Conservation (phyloP, 176 grass and related monocot species). For the Eleusine coracana region DNA sequence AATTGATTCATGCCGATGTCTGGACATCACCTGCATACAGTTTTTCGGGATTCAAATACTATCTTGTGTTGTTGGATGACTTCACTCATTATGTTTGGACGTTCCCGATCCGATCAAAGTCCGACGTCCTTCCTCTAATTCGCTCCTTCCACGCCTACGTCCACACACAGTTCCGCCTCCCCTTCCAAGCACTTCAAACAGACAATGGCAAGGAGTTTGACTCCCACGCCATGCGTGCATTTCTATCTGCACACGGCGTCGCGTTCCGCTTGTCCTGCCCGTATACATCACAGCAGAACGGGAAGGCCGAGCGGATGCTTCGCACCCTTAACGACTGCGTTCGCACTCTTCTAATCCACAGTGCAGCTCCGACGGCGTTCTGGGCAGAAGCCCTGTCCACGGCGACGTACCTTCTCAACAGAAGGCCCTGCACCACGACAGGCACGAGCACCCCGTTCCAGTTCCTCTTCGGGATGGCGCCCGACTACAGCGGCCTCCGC, state of each 20-base stretch:
- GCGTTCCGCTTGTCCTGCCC: not conserved
- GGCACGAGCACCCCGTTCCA: not conserved
- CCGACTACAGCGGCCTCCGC: not conserved
- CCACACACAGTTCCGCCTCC: not conserved
- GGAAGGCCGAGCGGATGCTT: not conserved
- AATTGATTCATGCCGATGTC: not conserved
- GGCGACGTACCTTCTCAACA: not conserved
- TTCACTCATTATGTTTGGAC: not conserved
- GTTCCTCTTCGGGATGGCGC: not conserved
- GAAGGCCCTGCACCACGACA: not conserved
- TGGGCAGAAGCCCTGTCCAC: not conserved
- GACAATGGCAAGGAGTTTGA: not conserved
- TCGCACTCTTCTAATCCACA: not conserved
- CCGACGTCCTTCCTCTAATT: accelerated
- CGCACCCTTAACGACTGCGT: not conserved
- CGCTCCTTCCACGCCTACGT: accelerated
- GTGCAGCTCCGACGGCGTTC: not conserved
- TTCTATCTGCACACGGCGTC: not conserved
- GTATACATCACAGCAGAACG: not conserved
- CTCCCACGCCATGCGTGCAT: not conserved
- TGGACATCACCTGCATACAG: not conserved
- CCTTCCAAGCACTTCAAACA: not conserved
- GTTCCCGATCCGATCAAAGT: accelerated
- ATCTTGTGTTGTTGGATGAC: not conserved
- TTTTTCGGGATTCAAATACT: not conserved